phyloP scores from a whole-genome alignment of 2,329 filamentous ascomycete genomes.

The Colletotrichum sp. region DNA sequence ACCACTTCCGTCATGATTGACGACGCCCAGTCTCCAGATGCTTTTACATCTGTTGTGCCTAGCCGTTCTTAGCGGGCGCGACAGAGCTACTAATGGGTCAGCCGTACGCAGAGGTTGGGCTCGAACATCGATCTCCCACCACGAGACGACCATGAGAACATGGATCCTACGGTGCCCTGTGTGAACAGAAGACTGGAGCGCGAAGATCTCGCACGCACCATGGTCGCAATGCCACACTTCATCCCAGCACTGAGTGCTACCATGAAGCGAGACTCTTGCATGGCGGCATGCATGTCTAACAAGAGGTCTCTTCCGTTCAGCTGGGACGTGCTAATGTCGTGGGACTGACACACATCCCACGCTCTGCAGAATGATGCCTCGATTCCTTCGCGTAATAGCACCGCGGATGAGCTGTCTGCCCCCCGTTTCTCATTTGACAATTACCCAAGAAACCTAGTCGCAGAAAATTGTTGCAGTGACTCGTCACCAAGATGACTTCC shows the following conservation, averaged over 20 bases:
- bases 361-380: background rate
- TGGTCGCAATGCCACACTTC: background rate
- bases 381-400: conserved; percentile 8
- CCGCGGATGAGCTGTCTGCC: background rate
- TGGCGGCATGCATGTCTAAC: background rate
- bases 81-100: background rate
- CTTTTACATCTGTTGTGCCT: background rate
- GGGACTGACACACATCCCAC: background rate
- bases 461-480: background rate
- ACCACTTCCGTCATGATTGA: background rate
- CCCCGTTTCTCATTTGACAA: background rate
- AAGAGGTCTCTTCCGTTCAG: conserved; percentile 5
- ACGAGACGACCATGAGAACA: too few relatives aligned
- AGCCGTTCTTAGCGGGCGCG: background rate
- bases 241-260: background rate
- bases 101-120: background rate
- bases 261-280: background rate
- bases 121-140: background rate
- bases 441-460: background rate
- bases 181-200: background rate
- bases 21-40: background rate
- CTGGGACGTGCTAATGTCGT: background rate
- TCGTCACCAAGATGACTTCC: background rate
- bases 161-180: background rate
- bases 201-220: background rate